Percentiles rank a stretch among this genome's conserved stretches.
Conservation (phyloP, 495 filamentous ascomycete genomes). For the Massariosphaeria phaeospora region DNA sequence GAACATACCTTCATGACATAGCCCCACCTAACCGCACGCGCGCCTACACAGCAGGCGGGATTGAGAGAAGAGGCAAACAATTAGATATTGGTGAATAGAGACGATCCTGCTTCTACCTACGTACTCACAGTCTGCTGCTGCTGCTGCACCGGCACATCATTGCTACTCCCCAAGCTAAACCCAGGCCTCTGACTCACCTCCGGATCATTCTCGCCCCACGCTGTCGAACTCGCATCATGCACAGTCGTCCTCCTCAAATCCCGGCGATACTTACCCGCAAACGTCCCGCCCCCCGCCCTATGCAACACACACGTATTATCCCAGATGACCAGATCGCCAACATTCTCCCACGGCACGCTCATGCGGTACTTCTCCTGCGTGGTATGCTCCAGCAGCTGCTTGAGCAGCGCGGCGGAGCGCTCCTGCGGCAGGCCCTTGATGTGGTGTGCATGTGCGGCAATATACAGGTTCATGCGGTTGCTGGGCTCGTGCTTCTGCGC, state of each 20-base stretch:
- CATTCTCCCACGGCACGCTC: conserved; percentile 46
- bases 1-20: too few species aligned
- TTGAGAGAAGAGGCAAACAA: too few species aligned
- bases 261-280: conserved; percentile 47
- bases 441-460: conserved; percentile 53
- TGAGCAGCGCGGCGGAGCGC: conserved; percentile 42
- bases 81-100: too few species aligned
- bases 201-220: conserved; percentile 17
- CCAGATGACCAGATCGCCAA: conserved; percentile 54
- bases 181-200: background rate
- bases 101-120: too few species aligned
- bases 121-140: too few species aligned
- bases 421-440: conserved; percentile 45
- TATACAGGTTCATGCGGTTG: conserved; percentile 50
- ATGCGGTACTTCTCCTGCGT: conserved; percentile 48
- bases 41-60: too few species aligned
- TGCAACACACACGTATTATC: conserved; percentile 56
- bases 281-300: conserved; percentile 47
- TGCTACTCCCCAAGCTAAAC: background rate
- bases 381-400: conserved; percentile 44
- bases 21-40: too few species aligned
- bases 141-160: too few species aligned
- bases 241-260: conserved; percentile 55
- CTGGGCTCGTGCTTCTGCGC: conserved; percentile 50
- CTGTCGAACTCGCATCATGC: conserved; percentile 12